A percentile compares a stretch with the other conserved stretches of the same genome.
Evolutionary conservation across 2,329 filamentous ascomycete genomes (phyloP).

Genomic region (Helotiales sp.): DNA sequence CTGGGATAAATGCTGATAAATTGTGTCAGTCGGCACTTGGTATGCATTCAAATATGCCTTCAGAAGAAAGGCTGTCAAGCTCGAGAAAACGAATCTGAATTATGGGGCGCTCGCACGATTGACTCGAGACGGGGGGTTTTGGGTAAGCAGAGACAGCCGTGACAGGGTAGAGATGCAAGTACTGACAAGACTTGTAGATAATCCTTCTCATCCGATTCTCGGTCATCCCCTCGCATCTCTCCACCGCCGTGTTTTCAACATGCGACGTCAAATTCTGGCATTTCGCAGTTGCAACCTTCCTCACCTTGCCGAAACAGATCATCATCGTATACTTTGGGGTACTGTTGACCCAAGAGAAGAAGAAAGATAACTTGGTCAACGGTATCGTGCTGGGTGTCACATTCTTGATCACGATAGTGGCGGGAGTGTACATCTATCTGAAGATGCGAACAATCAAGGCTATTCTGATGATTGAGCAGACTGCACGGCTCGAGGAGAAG

Average conservation of each 20-base stretch:
- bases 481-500: slow-evolving; percentile 17
- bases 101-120: slow-evolving; percentile 48
- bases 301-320: slow-evolving; percentile 50
- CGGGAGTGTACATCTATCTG: slow-evolving; percentile 46
- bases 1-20: not conserved
- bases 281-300: slow-evolving; percentile 48
- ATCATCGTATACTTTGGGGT: slow-evolving; percentile 50
- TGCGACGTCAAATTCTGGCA: slow-evolving; percentile 50
- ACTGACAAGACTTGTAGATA: slow-evolving; percentile 38
- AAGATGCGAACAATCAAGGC: slow-evolving; percentile 47
- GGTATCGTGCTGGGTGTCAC: slow-evolving; percentile 45
- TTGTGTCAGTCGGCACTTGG: slow-evolving; percentile 43
- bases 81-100: slow-evolving; percentile 49
- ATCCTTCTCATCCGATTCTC: slow-evolving; percentile 50
- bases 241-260: slow-evolving; percentile 50
- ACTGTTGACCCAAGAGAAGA: slow-evolving; percentile 41
- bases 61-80: slow-evolving; percentile 44
- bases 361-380: slow-evolving; percentile 42
- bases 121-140: slow-evolving; percentile 50
- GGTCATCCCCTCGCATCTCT: slow-evolving; percentile 49
- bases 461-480: slow-evolving; percentile 45
- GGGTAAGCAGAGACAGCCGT: slow-evolving; percentile 35
- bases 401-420: slow-evolving; percentile 44
- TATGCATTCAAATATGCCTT: slow-evolving; percentile 49
- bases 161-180: not conserved